Percentiles rank a stretch among this genome's conserved stretches.
phyloP scores from a whole-genome alignment of 768 basidiomycete genomes.

The Lentinus brumalis region DNA sequence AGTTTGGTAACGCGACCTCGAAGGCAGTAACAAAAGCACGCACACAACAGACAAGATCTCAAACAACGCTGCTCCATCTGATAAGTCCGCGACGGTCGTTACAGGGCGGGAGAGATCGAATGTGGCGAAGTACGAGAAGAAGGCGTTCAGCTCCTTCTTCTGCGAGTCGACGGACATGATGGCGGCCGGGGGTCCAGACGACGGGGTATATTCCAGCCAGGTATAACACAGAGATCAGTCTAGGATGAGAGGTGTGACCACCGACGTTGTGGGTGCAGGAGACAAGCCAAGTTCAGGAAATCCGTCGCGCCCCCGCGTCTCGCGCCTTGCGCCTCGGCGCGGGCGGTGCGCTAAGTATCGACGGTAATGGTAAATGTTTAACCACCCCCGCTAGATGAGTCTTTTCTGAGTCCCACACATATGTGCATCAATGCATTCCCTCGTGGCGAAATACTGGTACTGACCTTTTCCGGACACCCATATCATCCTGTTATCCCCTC shows the following conservation, averaged over 20 bases:
- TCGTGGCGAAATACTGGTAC: too few relatives aligned
- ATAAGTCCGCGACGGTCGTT: conserved; percentile 66
- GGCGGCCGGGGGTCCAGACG: conserved; percentile 12
- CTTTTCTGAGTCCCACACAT: too few relatives aligned
- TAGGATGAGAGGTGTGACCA: not conserved
- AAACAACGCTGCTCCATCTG: conserved; percentile 77
- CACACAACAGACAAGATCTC: conserved; percentile 78
- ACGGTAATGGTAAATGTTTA: too few relatives aligned
- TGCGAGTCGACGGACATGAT: conserved; percentile 35
- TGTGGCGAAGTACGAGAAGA: conserved; percentile 77
- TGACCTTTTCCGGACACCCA: too few relatives aligned
- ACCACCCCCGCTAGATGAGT: too few relatives aligned
- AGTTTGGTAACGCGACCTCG: conserved; percentile 4
- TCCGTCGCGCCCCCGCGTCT: too few relatives aligned
- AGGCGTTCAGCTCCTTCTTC: conserved; percentile 73
- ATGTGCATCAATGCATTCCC: too few relatives aligned
- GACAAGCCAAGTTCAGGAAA: not conserved
- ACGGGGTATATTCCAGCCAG: conserved; percentile 19
- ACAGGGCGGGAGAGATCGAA: conserved; percentile 71
- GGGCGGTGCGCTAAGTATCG: too few relatives aligned
- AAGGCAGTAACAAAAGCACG: conserved; percentile 29
- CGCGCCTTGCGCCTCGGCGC: too few relatives aligned
- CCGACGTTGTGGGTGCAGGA: conserved; percentile 7
- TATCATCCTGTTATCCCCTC: too few relatives aligned
- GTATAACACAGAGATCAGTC: conserved; percentile 7